phyloP scores from a whole-genome alignment of 768 basidiomycete genomes.

The Mycena polygramma region DNA sequence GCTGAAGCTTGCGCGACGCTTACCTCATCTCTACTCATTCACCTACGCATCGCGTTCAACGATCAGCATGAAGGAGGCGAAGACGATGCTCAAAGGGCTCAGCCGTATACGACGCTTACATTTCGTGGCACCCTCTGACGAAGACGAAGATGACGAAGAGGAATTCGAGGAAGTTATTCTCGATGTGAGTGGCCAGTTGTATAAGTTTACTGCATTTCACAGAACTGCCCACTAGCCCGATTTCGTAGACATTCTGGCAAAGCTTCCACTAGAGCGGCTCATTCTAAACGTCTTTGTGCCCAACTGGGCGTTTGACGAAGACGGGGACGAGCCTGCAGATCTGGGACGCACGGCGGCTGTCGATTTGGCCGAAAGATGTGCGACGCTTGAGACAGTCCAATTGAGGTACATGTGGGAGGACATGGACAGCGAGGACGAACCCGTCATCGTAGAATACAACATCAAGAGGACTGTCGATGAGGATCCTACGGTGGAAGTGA shows the following conservation, averaged over 20 bases:
- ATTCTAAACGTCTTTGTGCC: neutral
- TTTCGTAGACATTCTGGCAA: neutral
- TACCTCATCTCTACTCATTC: neutral
- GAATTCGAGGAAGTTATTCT: neutral
- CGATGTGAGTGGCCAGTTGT: neutral
- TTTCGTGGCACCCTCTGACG: neutral
- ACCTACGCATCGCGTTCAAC: neutral
- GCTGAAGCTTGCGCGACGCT: neutral
- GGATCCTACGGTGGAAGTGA: neutral
- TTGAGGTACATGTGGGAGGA: slow-evolving; percentile 3
- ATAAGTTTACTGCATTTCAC: neutral
- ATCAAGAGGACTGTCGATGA: neutral
- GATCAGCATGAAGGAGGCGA: neutral
- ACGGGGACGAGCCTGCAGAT: slow-evolving; percentile 3
- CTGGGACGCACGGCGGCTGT: neutral
- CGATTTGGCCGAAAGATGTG: neutral
- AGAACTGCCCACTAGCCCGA: neutral
- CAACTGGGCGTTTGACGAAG: neutral
- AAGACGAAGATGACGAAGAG: neutral
- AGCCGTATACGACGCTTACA: neutral
- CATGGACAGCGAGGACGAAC: neutral
- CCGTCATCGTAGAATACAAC: slow-evolving; percentile 4
- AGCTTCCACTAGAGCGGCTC: slow-evolving; percentile 6
- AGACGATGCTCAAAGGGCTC: neutral
- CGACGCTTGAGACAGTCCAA: neutral